Evolutionary conservation across 768 basidiomycete genomes (phyloP).

Genomic region (Lactarius evosmus): DNA sequence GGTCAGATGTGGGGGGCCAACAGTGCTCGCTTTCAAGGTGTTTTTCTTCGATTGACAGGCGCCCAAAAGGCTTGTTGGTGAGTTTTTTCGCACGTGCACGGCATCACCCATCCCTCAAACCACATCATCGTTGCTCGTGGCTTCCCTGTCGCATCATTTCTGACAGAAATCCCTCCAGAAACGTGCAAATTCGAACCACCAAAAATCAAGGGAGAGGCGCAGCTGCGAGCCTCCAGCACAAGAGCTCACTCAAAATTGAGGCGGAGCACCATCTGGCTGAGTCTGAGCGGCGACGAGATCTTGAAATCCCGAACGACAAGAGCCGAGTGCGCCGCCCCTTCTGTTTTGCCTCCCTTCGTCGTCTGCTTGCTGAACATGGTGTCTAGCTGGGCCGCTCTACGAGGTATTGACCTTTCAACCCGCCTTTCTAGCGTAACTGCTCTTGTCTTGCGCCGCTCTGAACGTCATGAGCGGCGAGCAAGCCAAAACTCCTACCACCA

Average conservation of each 20-base stretch:
- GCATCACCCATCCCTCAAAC: conserved; percentile 26
- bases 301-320: conserved; percentile 29
- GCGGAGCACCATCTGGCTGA: conserved; percentile 26
- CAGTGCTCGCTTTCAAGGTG: neutral
- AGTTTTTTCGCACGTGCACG: conserved; percentile 26
- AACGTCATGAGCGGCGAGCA: conserved; percentile 27
- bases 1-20: neutral
- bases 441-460: neutral
- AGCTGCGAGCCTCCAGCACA: neutral
- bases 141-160: conserved; percentile 1
- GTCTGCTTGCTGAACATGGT: neutral
- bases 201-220: neutral
- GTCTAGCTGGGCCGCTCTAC: neutral
- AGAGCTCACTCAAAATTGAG: conserved; percentile 19
- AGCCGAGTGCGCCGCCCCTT: conserved; percentile 24
- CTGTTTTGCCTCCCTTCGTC: neutral
- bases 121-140: conserved; percentile 23
- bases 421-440: neutral
- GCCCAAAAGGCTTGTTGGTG: conserved; percentile 1
- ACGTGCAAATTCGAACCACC: neutral
- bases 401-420: neutral
- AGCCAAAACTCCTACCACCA: conserved; percentile 18
- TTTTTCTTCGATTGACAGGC: neutral
- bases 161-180: neutral
- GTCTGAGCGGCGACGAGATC: conserved; percentile 31